A percentile compares a stretch with the other conserved stretches of the same genome.
Conservation (phyloP, 306 rosid species). For the Albizia julibrissin region DNA sequence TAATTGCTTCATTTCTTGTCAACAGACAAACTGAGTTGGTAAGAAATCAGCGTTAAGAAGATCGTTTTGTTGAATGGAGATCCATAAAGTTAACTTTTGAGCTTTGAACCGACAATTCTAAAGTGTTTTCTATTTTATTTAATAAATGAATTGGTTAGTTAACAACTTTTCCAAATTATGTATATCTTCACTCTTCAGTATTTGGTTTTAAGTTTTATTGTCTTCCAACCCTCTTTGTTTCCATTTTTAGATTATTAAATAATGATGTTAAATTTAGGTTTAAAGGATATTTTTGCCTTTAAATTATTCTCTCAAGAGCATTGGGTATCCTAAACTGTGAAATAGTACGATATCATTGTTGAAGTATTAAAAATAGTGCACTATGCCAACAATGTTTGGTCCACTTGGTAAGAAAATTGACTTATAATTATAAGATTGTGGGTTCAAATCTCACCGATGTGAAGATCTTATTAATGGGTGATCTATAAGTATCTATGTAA, state of each 20-base stretch:
- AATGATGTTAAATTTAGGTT: background rate
- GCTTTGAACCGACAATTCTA: background rate
- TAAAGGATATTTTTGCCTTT: background rate
- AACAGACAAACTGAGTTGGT: background rate
- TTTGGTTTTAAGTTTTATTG: background rate
- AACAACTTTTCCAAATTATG: background rate
- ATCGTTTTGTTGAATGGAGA: background rate
- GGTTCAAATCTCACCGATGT: too few species aligned
- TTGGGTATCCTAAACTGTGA: background rate
- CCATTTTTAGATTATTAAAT: background rate
- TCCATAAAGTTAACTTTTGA: background rate
- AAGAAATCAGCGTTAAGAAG: background rate
- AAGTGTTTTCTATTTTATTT: background rate
- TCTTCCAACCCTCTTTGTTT: background rate
- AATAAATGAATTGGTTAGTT: background rate
- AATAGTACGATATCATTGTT: too few species aligned
- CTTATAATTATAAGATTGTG: too few species aligned
- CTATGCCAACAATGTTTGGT: too few species aligned
- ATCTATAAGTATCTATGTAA: too few species aligned
- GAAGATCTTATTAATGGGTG: fast-evolving
- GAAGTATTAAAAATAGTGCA: too few species aligned
- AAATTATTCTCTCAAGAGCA: background rate
- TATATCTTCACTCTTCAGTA: background rate
- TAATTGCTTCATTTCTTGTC: background rate
- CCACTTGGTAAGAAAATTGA: too few species aligned